phyloP scores from a whole-genome alignment of 495 filamentous ascomycete species.

The Lophiotrema nucula region DNA sequence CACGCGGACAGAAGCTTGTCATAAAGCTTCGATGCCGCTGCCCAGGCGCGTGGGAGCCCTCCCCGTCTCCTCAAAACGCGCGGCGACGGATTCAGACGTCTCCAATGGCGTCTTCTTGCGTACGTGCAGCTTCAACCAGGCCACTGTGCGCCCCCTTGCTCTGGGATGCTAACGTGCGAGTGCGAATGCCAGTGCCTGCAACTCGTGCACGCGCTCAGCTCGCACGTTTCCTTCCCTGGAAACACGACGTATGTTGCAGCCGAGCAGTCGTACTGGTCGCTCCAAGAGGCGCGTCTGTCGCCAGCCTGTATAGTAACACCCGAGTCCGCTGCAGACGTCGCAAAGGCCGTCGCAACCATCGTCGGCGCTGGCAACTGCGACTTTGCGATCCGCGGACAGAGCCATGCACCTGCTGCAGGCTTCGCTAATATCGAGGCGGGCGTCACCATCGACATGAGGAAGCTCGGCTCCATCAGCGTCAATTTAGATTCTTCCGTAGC shows the following conservation, averaged over 20 bases:
- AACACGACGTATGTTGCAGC: background rate
- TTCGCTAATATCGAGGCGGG: slow-evolving; percentile 45
- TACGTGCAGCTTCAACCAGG: too few relatives aligned
- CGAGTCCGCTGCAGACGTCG: background rate
- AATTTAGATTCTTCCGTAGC: slow-evolving; percentile 38
- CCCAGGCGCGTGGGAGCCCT: too few relatives aligned
- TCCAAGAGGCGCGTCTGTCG: background rate
- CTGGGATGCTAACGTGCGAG: too few relatives aligned
- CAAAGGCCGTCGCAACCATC: background rate
- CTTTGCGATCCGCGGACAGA: slow-evolving; percentile 43
- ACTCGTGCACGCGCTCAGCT: background rate
- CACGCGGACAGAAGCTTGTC: too few relatives aligned
- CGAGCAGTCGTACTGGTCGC: background rate
- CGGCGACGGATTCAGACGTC: too few relatives aligned
- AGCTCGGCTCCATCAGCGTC: slow-evolving; percentile 45
- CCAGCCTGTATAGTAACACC: slow-evolving; percentile 1
- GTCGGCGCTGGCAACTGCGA: background rate
- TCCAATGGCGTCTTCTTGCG: too few relatives aligned
- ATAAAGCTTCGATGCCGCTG: too few relatives aligned
- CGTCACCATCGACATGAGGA: slow-evolving; percentile 51
- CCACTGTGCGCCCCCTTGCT: too few relatives aligned
- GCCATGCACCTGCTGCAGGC: slow-evolving; percentile 35
- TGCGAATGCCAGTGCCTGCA: background rate
- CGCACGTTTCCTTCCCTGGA: background rate
- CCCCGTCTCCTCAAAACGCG: too few relatives aligned